phyloP scores from a whole-genome alignment of 345 rosid species.

The Psidium guajava region DNA sequence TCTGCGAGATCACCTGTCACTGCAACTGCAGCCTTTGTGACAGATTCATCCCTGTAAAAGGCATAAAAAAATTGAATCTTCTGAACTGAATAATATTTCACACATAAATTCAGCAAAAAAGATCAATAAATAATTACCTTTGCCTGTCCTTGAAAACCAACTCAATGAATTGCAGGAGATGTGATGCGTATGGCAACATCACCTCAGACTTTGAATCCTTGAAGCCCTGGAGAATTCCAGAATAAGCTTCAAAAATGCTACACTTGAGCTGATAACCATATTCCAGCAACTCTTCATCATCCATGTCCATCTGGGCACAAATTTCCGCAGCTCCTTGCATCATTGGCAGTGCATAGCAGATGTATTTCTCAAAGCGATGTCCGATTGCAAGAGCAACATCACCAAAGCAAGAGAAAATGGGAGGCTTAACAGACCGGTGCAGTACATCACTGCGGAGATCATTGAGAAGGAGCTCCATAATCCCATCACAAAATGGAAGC shows the following conservation, averaged over 20 bases:
- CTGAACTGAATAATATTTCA: background rate
- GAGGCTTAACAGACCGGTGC: slow-evolving; percentile 91
- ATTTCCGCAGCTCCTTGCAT: slow-evolving; percentile 82
- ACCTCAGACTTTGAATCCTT: slow-evolving; percentile 67
- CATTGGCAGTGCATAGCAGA: slow-evolving; percentile 48
- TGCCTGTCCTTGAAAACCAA: slow-evolving; percentile 56
- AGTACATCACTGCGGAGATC: slow-evolving; percentile 66
- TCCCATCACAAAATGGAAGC: slow-evolving; percentile 77
- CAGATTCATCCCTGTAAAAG: slow-evolving; percentile 62
- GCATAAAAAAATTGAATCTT: background rate
- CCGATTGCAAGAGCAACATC: slow-evolving; percentile 90
- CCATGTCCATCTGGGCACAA: slow-evolving; percentile 54
- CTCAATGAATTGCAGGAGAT: slow-evolving; percentile 77
- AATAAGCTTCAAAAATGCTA: slow-evolving; percentile 88
- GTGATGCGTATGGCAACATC: slow-evolving; percentile 75
- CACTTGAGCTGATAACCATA: slow-evolving; percentile 75
- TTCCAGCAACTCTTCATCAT: slow-evolving; percentile 75
- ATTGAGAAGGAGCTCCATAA: slow-evolving; percentile 66
- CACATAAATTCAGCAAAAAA: background rate
- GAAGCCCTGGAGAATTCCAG: slow-evolving; percentile 91
- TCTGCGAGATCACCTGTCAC: slow-evolving; percentile 96
- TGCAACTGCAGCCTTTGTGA: slow-evolving; percentile 82
- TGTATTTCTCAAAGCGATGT: slow-evolving; percentile 64
- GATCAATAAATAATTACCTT: slow-evolving; percentile 20
- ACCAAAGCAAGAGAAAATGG: slow-evolving; percentile 86